Evolutionary conservation across 495 filamentous ascomycete genomes (phyloP), one percentile per base, ranked within the genome.

Genomic region (Penicillium bialowiezense): DNA sequence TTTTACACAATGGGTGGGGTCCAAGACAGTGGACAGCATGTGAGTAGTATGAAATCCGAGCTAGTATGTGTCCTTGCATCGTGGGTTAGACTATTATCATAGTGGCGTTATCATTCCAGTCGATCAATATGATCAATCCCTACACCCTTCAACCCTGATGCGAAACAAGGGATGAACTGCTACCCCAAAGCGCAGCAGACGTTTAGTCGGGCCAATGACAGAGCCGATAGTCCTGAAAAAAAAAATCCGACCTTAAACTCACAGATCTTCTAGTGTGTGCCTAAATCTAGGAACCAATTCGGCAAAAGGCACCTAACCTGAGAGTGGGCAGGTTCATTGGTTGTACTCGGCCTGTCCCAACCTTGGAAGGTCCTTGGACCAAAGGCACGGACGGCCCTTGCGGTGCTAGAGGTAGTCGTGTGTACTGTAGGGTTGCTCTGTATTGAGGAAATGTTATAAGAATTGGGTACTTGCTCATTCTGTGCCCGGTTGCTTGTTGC

Each of bases 61-160:
- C n/a, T n/a, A n/a, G 23, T 24, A 35, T 42, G 49, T 44, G 35
- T 37, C 60, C 60, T 64, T 64, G 58, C 60, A 52, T 64, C 20
- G 12, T n/a, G 7, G n/a, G 6, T 41, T 42, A 41, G 33, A 54
- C 57, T 63, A 63, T 60, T 48, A 37, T 4, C n/a, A 14, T 9
- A 19, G 34, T 61, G 58, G 54, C 52, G 50, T 41, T 33, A 33
- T 41, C 50, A 49, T 51, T 54, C 38, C 28, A 39, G 14, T 2
- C 44, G 47, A 51, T 60, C 45, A 51, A 29, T 51, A 48, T 59
- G 54, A 55, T 52, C 51, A 44, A 55, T 57, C 59, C 44, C 33
- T 52, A 40, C 20, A 7, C 10, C 19, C 47, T 15, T 39, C 44
- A 24, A 21, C 51, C 49, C 47, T 36, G 31, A 50, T 20, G 20